These are phyloP conservation scores for Pythium aristosporum DNA, from an alignment of 352 stramenopile genomes.

Conservation along the genomic window DNA sequence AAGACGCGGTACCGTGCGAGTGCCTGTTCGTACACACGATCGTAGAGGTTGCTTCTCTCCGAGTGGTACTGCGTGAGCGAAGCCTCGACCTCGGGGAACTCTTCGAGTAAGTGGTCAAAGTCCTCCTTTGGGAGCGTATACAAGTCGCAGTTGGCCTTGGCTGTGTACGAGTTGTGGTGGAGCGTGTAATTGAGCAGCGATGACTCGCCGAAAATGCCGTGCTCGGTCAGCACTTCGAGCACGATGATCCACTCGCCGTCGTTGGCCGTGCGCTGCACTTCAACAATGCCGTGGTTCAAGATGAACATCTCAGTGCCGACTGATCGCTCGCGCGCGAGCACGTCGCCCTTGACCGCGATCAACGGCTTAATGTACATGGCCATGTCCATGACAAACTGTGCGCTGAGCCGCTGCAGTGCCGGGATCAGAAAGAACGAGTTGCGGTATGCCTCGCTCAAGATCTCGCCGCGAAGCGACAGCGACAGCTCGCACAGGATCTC, in stretches of 20 bases:
- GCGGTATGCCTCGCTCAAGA: slow-evolving; percentile 75
- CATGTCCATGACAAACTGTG: slow-evolving; percentile 84
- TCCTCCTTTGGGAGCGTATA: slow-evolving; percentile 81
- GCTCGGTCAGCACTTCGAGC: slow-evolving; percentile 69
- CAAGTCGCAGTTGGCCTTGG: slow-evolving; percentile 68
- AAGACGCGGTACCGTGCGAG: slow-evolving; percentile 65
- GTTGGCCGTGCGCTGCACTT: slow-evolving; percentile 55
- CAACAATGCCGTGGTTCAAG: slow-evolving; percentile 70
- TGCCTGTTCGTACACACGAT: slow-evolving; percentile 70
- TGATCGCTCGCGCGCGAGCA: slow-evolving; percentile 58
- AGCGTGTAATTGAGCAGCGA: slow-evolving; percentile 74
- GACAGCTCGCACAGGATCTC: slow-evolving; percentile 77
- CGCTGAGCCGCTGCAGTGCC: slow-evolving; percentile 63
- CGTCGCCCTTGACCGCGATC: slow-evolving; percentile 62
- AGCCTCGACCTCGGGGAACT: slow-evolving; percentile 71
- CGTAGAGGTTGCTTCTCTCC: slow-evolving; percentile 57
- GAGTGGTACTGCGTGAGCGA: slow-evolving; percentile 60
- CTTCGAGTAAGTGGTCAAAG: slow-evolving; percentile 76
- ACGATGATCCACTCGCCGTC: slow-evolving; percentile 69
- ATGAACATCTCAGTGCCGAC: slow-evolving; percentile 85
- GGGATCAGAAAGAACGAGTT: slow-evolving; percentile 76
- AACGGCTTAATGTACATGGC: slow-evolving; percentile 84
- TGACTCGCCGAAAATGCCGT: slow-evolving; percentile 65
- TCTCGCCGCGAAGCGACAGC: slow-evolving; percentile 67
- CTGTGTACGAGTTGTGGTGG: slow-evolving; percentile 74